Evolutionary conservation across 2,329 filamentous ascomycete genomes (phyloP).

Genomic region (Cladosporium phlei): DNA sequence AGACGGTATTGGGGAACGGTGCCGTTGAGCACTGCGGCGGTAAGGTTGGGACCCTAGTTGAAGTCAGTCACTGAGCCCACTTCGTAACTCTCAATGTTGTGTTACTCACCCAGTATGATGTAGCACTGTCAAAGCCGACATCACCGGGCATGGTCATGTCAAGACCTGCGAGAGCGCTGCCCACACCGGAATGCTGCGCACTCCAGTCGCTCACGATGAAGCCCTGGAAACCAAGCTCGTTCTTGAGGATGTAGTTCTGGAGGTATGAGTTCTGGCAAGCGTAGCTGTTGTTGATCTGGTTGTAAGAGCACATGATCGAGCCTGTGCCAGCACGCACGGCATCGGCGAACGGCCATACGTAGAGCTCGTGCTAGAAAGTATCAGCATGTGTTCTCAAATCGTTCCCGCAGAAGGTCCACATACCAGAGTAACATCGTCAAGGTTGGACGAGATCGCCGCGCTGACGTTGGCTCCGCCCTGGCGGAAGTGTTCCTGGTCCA

Average conservation of each 20-base stretch:
- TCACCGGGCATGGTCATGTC: constrained; percentile 92
- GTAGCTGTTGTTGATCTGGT: constrained; percentile 73
- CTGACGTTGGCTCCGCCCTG: constrained; percentile 37
- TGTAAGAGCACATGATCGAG: constrained; percentile 59
- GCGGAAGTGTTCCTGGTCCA: constrained; percentile 66
- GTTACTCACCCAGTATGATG: constrained; percentile 38
- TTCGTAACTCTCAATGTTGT: too few relatives aligned
- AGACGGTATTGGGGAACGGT: constrained; percentile 79
- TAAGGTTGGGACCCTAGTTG: constrained; percentile 67
- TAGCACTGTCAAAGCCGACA: constrained; percentile 68
- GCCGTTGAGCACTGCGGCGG: constrained; percentile 80
- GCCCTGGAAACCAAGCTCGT: constrained; percentile 75
- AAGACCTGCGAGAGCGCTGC: constrained; percentile 65
- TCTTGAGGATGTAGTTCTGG: constrained; percentile 71
- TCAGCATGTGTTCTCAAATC: constrained; percentile 26
- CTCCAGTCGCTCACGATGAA: constrained; percentile 69
- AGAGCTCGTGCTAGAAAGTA: constrained; percentile 45
- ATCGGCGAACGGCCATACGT: constrained; percentile 45
- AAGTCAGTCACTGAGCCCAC: too few relatives aligned
- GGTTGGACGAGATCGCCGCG: constrained; percentile 56
- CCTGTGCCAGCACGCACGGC: constrained; percentile 48
- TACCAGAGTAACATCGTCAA: constrained; percentile 58
- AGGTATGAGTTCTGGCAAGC: constrained; percentile 73
- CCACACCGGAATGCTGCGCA: constrained; percentile 66
- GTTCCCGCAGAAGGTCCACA: constrained; percentile 27